Percentiles rank a stretch among this genome's conserved stretches.
phyloP scores from a whole-genome alignment of 108 stramenopile genomes.

The Hondaea fermentalgiana region DNA sequence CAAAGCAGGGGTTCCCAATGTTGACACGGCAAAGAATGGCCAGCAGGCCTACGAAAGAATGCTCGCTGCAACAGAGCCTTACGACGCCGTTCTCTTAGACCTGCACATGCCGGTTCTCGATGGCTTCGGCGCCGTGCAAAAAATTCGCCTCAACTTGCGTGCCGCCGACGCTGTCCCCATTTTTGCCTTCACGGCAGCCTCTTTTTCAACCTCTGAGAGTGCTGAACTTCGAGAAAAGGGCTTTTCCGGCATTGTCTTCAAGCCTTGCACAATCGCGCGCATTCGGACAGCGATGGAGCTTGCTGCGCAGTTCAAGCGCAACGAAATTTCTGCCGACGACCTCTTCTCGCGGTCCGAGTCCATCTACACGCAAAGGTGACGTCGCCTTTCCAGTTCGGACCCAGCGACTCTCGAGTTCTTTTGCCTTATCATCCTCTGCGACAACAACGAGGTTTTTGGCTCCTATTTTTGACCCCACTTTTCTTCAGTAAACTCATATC shows the following conservation, averaged over 20 bases:
- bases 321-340: not conserved
- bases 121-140: not conserved
- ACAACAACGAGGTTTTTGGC: too few species aligned
- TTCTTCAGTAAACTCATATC: too few species aligned
- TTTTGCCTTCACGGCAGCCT: slow-evolving; percentile 2
- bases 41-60: not conserved
- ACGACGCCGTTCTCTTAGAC: slow-evolving; percentile 14
- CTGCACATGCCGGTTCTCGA: slow-evolving; percentile 23
- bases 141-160: not conserved
- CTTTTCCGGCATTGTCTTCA: not conserved
- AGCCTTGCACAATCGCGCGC: not conserved
- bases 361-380: not conserved
- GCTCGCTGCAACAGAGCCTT: not conserved
- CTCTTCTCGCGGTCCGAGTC: not conserved
- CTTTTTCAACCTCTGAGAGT: not conserved
- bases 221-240: not conserved
- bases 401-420: too few species aligned
- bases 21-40: not conserved
- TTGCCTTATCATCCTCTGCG: too few species aligned
- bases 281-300: not conserved
- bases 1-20: not conserved
- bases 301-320: not conserved
- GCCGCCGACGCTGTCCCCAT: not conserved
- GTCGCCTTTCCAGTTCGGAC: too few species aligned
- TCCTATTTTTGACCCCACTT: too few species aligned